Conservation (phyloP, 345 rosid genomes). For the Euphorbia pulcherrima region DNA sequence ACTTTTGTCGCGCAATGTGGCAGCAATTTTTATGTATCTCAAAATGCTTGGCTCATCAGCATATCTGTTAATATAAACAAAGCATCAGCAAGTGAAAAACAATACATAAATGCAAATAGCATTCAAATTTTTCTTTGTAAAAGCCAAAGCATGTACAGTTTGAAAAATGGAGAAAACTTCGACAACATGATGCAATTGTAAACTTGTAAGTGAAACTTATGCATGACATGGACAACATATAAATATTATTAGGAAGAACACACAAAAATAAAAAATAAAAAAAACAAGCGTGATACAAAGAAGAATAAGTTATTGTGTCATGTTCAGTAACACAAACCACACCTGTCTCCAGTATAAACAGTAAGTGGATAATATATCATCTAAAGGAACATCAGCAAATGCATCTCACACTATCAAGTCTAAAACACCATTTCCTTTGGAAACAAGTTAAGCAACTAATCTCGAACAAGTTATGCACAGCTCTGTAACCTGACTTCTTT, state of each 20-base stretch:
- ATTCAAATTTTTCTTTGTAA: neutral
- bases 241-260: neutral
- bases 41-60: conserved; percentile 69
- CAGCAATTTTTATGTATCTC: conserved; percentile 85
- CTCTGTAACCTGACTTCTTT: neutral
- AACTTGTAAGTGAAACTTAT: neutral
- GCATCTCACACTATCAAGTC: neutral
- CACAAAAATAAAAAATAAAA: neutral
- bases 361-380: neutral
- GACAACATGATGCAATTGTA: neutral
- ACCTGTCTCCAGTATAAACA: neutral
- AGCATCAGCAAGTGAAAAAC: neutral
- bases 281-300: neutral
- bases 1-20: conserved; percentile 68
- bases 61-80: conserved; percentile 40
- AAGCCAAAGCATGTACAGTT: neutral
- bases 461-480: neutral
- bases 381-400: neutral
- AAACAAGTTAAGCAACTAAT: neutral
- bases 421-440: neutral
- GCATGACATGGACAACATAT: neutral
- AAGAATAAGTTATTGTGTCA: neutral
- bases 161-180: neutral
- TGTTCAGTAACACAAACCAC: neutral
- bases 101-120: neutral